Percentiles rank a stretch among this genome's conserved stretches.
Evolutionary conservation across 768 basidiomycete species (phyloP).

Genomic region (Russula emetica): DNA sequence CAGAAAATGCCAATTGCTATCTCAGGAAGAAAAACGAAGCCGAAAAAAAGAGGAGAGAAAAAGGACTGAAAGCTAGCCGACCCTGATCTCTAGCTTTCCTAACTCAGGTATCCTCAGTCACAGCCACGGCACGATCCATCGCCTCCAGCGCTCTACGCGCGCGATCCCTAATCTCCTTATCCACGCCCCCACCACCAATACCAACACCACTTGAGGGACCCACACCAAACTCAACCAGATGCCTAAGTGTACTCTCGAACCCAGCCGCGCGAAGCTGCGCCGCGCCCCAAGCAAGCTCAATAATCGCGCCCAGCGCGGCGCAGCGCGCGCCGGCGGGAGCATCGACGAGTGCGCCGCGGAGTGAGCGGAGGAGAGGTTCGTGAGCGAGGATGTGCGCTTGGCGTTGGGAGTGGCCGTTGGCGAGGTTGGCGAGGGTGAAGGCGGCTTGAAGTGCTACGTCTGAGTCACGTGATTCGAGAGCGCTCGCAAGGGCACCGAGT

Average conservation of each 20-base stretch:
- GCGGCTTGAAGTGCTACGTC: slow-evolving; percentile 58
- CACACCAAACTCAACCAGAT: slow-evolving; percentile 41
- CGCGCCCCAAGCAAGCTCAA: slow-evolving; percentile 49
- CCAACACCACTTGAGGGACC: slow-evolving; percentile 34
- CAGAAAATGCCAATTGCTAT: no score
- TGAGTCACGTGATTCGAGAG: slow-evolving; percentile 50
- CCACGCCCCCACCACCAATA: slow-evolving; percentile 32
- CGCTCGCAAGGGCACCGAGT: slow-evolving; percentile 43
- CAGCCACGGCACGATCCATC: slow-evolving; percentile 34
- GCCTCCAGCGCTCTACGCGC: slow-evolving; percentile 55
- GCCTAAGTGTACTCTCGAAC: slow-evolving; percentile 43
- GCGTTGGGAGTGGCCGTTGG: slow-evolving; percentile 51
- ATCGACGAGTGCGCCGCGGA: slow-evolving; percentile 59
- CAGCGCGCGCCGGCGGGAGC: slow-evolving; percentile 53
- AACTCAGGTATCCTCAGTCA: slow-evolving; percentile 1
- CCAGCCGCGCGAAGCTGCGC: slow-evolving; percentile 42
- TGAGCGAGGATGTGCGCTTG: slow-evolving; percentile 52
- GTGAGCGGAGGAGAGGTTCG: slow-evolving; percentile 46
- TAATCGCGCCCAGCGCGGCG: slow-evolving; percentile 57
- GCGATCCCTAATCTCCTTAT: slow-evolving; percentile 50
- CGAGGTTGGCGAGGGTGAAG: slow-evolving; percentile 61
- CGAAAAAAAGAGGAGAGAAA: no score
- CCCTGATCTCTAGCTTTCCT: no score
- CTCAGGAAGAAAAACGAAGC: no score
- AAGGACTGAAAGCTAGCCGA: no score